These are phyloP conservation scores for Mycena vitilis DNA, from an alignment of 768 basidiomycete species.

Conservation along the genomic window DNA sequence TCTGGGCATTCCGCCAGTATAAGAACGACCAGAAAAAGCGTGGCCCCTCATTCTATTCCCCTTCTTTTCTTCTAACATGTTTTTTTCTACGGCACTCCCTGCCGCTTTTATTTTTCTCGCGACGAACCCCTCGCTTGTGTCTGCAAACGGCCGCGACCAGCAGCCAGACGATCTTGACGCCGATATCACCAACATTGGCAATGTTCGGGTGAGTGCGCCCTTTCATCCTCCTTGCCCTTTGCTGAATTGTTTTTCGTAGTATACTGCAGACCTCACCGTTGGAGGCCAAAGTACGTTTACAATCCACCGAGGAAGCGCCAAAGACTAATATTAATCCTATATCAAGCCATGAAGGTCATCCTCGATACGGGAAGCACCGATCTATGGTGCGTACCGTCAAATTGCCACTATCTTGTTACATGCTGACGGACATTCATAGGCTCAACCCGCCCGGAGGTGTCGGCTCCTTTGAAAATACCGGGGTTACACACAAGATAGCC, in stretches of 20 bases:
- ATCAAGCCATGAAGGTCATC: conserved; percentile 11
- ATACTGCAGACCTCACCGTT: conserved; percentile 11
- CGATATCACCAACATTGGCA: conserved; percentile 6
- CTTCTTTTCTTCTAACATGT: conserved; percentile 1
- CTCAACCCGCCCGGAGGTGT: conserved; percentile 4
- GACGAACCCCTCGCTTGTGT: background rate
- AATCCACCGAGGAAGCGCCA: background rate
- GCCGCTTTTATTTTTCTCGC: conserved; percentile 4
- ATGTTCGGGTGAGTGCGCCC: conserved; percentile 7
- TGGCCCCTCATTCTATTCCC: background rate
- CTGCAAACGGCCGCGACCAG: conserved; percentile 16
- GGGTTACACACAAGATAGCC: background rate
- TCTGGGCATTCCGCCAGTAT: background rate
- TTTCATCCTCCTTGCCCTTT: background rate
- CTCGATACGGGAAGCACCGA: conserved; percentile 31
- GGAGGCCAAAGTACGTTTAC: background rate
- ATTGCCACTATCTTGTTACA: background rate
- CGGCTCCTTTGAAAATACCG: conserved; percentile 10
- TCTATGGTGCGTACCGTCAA: conserved; percentile 10
- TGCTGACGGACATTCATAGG: background rate
- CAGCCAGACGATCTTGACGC: conserved; percentile 12
- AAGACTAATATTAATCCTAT: background rate
- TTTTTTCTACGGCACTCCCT: background rate
- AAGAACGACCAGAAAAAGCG: background rate
- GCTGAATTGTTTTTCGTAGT: background rate